Evolutionary conservation across 306 rosid genomes (phyloP).

Genomic region (Vachellia pachyceras): DNA sequence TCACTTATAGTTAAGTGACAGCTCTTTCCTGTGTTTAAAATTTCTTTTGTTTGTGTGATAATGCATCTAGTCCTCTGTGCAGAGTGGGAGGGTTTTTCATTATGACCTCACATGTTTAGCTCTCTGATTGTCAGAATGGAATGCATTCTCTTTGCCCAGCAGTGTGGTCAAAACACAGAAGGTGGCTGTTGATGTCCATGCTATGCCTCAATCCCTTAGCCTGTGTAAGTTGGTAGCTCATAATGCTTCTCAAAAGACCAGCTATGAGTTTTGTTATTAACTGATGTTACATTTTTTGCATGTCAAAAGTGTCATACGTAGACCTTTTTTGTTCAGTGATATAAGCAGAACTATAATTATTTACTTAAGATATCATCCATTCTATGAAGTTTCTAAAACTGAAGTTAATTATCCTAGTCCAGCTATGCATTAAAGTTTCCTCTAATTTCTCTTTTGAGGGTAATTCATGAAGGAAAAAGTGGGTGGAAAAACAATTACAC

Average conservation of each 20-base stretch:
- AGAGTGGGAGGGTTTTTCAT: background rate
- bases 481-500: background rate
- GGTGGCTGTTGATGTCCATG: constrained; percentile 98
- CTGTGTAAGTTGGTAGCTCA: constrained; percentile 79
- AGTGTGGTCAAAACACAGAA: constrained; percentile 96
- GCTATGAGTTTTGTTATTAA: constrained; percentile 13
- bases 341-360: constrained; percentile 6
- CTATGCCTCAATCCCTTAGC: constrained; percentile 88
- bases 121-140: constrained; percentile 71
- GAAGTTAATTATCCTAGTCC: background rate
- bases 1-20: background rate
- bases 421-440: background rate
- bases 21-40: background rate
- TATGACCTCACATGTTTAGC: constrained; percentile 27
- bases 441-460: background rate
- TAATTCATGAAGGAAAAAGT: background rate
- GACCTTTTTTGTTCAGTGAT: background rate
- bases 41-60: constrained; percentile 8
- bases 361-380: background rate
- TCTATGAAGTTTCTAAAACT: background rate
- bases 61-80: constrained; percentile 31
- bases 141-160: constrained; percentile 99
- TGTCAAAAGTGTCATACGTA: constrained; percentile 12
- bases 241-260: constrained; percentile 23
- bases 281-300: background rate